These are phyloP conservation scores for Prillingera fragicola DNA, from an alignment of 1,284 basidiomycete genomes.

Conservation along the genomic window DNA sequence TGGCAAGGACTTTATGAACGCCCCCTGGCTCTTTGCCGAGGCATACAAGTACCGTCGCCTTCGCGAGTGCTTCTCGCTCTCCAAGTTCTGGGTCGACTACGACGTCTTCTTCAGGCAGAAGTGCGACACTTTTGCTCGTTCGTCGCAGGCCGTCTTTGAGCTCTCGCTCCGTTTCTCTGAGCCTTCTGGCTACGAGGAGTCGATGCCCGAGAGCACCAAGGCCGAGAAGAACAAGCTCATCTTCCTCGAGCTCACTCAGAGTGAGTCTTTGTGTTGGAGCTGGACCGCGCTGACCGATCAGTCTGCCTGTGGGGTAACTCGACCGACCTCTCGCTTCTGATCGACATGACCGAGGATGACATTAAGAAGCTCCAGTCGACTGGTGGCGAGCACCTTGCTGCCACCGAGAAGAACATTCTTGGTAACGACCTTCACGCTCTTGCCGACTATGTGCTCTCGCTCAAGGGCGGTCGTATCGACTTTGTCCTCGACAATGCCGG, in stretches of 20 bases:
- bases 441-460: slow-evolving; percentile 72
- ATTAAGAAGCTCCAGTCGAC: slow-evolving; percentile 97
- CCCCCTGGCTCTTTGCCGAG: slow-evolving; percentile 92
- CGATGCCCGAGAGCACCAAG: slow-evolving; percentile 57
- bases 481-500: slow-evolving; percentile 61
- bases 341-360: slow-evolving; percentile 98
- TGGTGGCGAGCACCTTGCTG: slow-evolving; percentile 88
- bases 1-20: slow-evolving; percentile 94
- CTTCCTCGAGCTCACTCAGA: slow-evolving; percentile 92
- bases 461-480: slow-evolving; percentile 79
- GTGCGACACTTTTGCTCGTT: slow-evolving; percentile 94
- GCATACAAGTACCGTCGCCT: slow-evolving; percentile 96
- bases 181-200: slow-evolving; percentile 55
- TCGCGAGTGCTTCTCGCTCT: slow-evolving; percentile 90
- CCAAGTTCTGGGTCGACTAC: slow-evolving; percentile 85
- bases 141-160: slow-evolving; percentile 87
- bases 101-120: slow-evolving; percentile 81
- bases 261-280: slow-evolving; percentile 33
- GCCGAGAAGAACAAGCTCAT: slow-evolving; percentile 75
- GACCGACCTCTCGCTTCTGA: slow-evolving; percentile 91
- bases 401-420: slow-evolving; percentile 81
- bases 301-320: slow-evolving; percentile 94
- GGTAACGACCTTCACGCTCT: slow-evolving; percentile 58
- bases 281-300: slow-evolving; percentile 33
- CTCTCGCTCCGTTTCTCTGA: slow-evolving; percentile 87